Percentiles rank a stretch among this genome's conserved stretches.
These are phyloP conservation scores for Letharia lupina DNA, from an alignment of 495 filamentous ascomycete genomes.

Conservation along the genomic window DNA sequence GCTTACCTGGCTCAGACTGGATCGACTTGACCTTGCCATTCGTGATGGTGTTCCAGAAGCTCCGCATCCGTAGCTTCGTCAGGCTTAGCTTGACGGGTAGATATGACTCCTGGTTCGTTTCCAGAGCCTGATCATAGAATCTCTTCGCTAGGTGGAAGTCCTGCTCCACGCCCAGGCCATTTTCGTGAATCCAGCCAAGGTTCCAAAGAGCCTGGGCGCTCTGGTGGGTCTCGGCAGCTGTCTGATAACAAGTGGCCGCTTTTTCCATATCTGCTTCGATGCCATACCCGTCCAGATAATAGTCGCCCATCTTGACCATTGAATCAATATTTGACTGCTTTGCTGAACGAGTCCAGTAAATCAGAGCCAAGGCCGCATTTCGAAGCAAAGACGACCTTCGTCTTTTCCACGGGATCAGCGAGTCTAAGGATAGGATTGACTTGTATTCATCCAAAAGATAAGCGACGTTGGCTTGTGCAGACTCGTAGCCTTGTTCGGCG, in stretches of 20 bases:
- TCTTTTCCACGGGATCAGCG: conserved; percentile 39
- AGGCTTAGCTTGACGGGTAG: conserved; percentile 86
- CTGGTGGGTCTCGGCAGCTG: conserved; percentile 80
- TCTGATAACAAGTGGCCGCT: conserved; percentile 85
- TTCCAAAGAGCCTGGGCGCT: conserved; percentile 96
- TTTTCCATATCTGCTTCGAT: conserved; percentile 69
- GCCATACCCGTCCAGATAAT: conserved; percentile 78
- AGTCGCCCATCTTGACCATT: conserved; percentile 96
- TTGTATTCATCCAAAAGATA: conserved; percentile 79
- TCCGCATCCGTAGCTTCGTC: conserved; percentile 73
- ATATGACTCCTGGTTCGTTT: conserved; percentile 88
- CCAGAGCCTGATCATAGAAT: conserved; percentile 86
- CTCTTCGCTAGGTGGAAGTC: conserved; percentile 97
- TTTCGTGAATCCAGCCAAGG: conserved; percentile 99
- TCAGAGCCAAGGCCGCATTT: conserved; percentile 71
- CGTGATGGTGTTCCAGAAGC: conserved; percentile 89
- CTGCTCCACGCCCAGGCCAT: conserved; percentile 84
- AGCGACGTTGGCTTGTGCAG: conserved; percentile 88
- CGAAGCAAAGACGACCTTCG: conserved; percentile 47
- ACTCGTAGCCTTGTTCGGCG: conserved; percentile 93
- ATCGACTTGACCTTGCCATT: conserved; percentile 85
- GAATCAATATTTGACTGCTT: conserved; percentile 92
- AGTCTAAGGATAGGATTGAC: conserved; percentile 48
- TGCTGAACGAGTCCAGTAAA: conserved; percentile 94
- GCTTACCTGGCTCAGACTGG: conserved; percentile 73